Evolutionary conservation across 2,329 filamentous ascomycete genomes (phyloP), one percentile per base, ranked within the genome.

Genomic region (Aspergillus texensis): DNA sequence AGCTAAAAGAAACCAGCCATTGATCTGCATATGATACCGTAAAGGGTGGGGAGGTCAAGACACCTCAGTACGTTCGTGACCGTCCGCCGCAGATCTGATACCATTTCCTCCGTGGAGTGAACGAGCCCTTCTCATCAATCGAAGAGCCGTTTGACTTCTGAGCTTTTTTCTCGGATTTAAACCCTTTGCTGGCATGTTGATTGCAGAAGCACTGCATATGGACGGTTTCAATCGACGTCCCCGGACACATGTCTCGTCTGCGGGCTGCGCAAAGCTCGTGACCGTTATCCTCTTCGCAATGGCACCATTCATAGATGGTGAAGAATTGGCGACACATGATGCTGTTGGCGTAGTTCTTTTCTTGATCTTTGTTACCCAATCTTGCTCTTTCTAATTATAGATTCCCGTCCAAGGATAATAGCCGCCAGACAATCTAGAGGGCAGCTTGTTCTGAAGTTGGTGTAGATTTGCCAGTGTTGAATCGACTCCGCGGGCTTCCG

Each of bases 161-260:
- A n/a, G 62, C 70, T 60, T 75, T 73, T 41, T 73, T 73, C 68
- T 76, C 72, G 3, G 70, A 68, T 63, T 69, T 73, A 66, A 75
- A 78, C 28, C 70, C 69, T 24, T 64, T 74, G 11, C 70, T 74
- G 30, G 75, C 76, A 52, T 79, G 77, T 3, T 65, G 65, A 61
- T 76, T 68, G 66, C 77, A 79, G 68, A 77, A 79, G 58, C 76
- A 78, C 50, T 79, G 75, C 75, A 79, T 74, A 46, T 74, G 75
- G 3, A 78, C 75, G 2, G 74, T 76, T 57, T 79, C 74, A n/a
- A 75, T 64, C 41, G 69, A 72, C 19, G 77, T 56, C 1, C 74
- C 74, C 12, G 71, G 68, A 39, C 77, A 78, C 58, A 62, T 68
- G 48, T 72, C 71, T 54, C 68, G 70, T 24, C 68, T 68, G 52